phyloP scores from a whole-genome alignment of 208 protist species.

The Sergeia podlipaevii region DNA sequence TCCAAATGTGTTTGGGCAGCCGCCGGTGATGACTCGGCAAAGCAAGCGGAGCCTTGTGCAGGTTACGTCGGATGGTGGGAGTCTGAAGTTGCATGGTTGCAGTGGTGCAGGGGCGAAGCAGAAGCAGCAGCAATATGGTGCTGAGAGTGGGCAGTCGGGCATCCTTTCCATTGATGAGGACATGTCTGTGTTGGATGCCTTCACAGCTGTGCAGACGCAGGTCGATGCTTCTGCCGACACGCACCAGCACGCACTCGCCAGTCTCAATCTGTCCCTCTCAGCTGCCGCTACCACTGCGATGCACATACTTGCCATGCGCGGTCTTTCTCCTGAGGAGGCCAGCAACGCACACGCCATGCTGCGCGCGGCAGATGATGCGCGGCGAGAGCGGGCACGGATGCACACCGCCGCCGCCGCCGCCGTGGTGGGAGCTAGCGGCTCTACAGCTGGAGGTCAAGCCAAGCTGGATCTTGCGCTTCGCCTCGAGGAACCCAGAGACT shows the following conservation, averaged over 20 bases:
- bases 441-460: neutral
- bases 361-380: slow-evolving; percentile 57
- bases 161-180: too few species aligned
- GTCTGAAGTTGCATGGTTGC: neutral
- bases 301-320: slow-evolving; percentile 56
- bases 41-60: slow-evolving; percentile 33
- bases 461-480: slow-evolving; percentile 55
- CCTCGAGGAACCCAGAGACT: slow-evolving; percentile 73
- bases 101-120: neutral
- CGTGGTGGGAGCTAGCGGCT: neutral
- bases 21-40: slow-evolving; percentile 59
- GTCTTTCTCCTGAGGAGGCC: slow-evolving; percentile 28
- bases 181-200: slow-evolving; percentile 27
- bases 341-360: slow-evolving; percentile 57
- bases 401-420: slow-evolving; percentile 17
- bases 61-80: slow-evolving; percentile 15
- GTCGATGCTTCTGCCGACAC: slow-evolving; percentile 42
- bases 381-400: slow-evolving; percentile 44
- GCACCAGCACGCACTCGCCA: slow-evolving; percentile 58
- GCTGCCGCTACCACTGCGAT: slow-evolving; percentile 67
- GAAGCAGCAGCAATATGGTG: neutral
- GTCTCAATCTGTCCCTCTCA: slow-evolving; percentile 59
- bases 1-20: slow-evolving; percentile 78
- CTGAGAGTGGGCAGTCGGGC: too few species aligned
- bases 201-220: slow-evolving; percentile 27